These are phyloP conservation scores for Earliella scabrosa DNA, from an alignment of 1,284 basidiomycete species.

Conservation along the genomic window DNA sequence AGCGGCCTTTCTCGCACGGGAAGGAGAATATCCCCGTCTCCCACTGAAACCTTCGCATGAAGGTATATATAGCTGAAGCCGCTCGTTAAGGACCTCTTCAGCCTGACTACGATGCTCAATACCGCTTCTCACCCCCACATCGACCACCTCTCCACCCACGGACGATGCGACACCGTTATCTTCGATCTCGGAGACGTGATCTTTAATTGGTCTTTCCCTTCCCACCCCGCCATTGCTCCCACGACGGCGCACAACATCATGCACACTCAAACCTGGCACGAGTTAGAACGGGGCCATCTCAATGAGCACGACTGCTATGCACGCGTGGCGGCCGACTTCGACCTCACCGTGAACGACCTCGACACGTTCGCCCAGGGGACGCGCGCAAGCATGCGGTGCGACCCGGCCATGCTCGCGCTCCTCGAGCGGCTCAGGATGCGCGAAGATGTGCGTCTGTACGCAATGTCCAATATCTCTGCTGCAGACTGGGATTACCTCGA, in stretches of 20 bases:
- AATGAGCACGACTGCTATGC: slow-evolving; percentile 47
- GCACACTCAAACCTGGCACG: slow-evolving; percentile 41
- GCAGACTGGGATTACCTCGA: slow-evolving; percentile 50
- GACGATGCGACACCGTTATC: slow-evolving; percentile 43
- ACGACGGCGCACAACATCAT: slow-evolving; percentile 47
- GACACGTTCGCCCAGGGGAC: slow-evolving; percentile 44
- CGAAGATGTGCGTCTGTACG: slow-evolving; percentile 44
- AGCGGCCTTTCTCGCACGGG: no score
- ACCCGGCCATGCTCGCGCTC: slow-evolving; percentile 47
- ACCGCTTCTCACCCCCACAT: no score
- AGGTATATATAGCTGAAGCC: no score
- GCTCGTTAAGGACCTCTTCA: no score
- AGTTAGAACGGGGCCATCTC: slow-evolving; percentile 37
- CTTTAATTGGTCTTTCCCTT: slow-evolving; percentile 55
- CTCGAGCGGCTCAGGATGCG: slow-evolving; percentile 47
- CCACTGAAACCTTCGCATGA: no score
- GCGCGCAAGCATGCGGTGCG: slow-evolving; percentile 44
- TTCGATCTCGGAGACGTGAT: slow-evolving; percentile 59
- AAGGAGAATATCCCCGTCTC: no score
- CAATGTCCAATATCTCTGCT: slow-evolving; percentile 59
- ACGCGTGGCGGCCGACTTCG: slow-evolving; percentile 42
- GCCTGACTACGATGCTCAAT: no score
- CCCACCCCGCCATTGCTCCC: slow-evolving; percentile 47
- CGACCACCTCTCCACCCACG: no score
- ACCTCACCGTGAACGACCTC: slow-evolving; percentile 41